Base-by-base conservation (phyloP, 208 protist species). In the Wallacemonas sp. region DNA sequence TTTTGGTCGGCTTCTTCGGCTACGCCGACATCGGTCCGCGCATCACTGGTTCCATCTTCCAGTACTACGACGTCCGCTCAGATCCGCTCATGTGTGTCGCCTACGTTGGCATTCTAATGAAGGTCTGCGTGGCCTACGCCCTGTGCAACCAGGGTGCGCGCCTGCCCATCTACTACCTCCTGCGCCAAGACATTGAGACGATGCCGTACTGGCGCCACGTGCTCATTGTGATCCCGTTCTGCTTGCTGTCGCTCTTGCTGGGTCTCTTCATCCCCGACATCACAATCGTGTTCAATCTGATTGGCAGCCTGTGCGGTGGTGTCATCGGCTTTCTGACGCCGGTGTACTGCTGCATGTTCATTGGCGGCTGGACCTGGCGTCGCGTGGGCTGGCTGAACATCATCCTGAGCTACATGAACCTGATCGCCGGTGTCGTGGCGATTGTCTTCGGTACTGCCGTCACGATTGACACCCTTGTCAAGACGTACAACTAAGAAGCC, bases 191-290 rank as follows among this genome's bases (percentile, higher is more conserved):
- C 16, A 1, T 82, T 2, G 55, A 83, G 36, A 74, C 57, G 29
- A 55, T 71, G 48, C 55, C 78, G 31, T 76, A 65, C 57, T 80
- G 64, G 67, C 62, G 72, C 55, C 63, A 85, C 44, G 28, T 76
- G 18, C 44, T 63, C 61, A 59, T 81, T 52, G 69, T 67, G 3
- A 55, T 77, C 22, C 44, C 55, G 20, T 45, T 76, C 42, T 52
- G 68, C 46, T 22, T 70, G 10, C 42, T 48, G 25, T 65, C 80
- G 36, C 74, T 89, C 3, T 31, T 88, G 29, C 32, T 76, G 2
- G 87, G 82, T 16, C 31, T 93, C 18, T 82, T 89, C 48, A 72
- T 91, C 46, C 84, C 84, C 2, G 73, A 84, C 55, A 76, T 93
- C 64, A 82, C 73, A 45, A 77, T 87, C 45, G 84, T 88, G 16